Base-by-base conservation (phyloP, 2,329 filamentous ascomycete genomes). In the Botrytis porri region DNA sequence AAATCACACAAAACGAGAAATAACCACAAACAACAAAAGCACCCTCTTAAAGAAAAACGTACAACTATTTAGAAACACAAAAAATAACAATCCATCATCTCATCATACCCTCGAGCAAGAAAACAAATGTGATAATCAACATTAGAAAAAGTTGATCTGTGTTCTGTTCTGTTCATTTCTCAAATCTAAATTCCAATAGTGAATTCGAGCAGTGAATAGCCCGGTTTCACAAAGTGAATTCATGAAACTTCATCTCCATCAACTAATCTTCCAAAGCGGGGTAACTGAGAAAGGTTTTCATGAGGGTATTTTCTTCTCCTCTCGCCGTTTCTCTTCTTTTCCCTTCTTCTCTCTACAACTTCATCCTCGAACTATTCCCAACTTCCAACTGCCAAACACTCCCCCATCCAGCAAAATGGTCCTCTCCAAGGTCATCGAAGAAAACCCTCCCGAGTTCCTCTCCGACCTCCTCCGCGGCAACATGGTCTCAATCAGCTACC, bases 41-140 rank as follows among this genome's bases (percentile, higher is more conserved):
- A 18, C 14, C 5, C 8, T 0, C 5, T 29, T 1, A 12, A 32
- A 29, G 7, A 20, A 1, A 22, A 20, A 63, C 1, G 7, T 3
- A 35, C 9, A 63, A 3, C 4, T 29, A 16, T 10, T 63, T 1
- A 22, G 1, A 29, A 20, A 29, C 16, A 41, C 10, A 32, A 5
- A 20, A 29, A 29, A 10, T 10, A 4, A 22, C 9, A 20, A 20
- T 14, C 20, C 10, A 43, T 22, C 12, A 43, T 32, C 39, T 20
- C 9, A 12, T 29, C 0, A 20, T 22, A 22, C 9, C 9, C 41
- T 8, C 1, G 4, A 32, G 39, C 8, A 45, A 32, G 12, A 12
- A 43, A 20, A 5, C 1, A 2, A 32, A 43, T 12, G 2, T 32
- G 20, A 64, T 0, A 29, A 62, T 32, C 1, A 32, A 16, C 4